These are phyloP conservation scores for Solanum lycopersicoides DNA, from an alignment of 257 asterid genomes.

Conservation along the genomic window DNA sequence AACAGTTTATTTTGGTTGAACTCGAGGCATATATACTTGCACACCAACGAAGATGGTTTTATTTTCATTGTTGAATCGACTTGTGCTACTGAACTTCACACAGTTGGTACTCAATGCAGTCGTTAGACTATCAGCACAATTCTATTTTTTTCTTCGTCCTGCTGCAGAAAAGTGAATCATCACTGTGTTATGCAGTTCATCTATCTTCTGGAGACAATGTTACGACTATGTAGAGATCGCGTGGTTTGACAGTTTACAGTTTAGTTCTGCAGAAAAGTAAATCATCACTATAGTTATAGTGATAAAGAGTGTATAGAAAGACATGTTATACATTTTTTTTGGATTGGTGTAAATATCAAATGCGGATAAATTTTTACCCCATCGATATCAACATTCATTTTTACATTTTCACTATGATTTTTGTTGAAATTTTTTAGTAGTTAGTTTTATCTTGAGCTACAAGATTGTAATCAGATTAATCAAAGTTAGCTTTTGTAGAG, in stretches of 20 bases:
- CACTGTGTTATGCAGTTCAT: not conserved
- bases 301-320: not conserved
- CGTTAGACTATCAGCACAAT: not conserved
- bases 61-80: constrained; percentile 50
- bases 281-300: not conserved
- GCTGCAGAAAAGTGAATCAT: not conserved
- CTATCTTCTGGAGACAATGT: not conserved
- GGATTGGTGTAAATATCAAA: no score
- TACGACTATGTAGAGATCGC: not conserved
- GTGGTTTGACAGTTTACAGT: not conserved
- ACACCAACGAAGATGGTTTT: constrained; percentile 27
- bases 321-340: not conserved
- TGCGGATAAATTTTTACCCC: not conserved
- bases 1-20: constrained; percentile 4
- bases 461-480: not conserved
- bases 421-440: not conserved
- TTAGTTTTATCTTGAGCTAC: not conserved
- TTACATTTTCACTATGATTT: not conserved
- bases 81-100: constrained; percentile 67
- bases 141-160: not conserved
- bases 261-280: not conserved
- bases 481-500: not conserved
- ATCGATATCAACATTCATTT: not conserved
- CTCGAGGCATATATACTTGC: not conserved
- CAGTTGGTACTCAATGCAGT: constrained; percentile 17